Evolutionary conservation across 208 protist genomes (phyloP).

Genomic region (Naegleria fowleri): DNA sequence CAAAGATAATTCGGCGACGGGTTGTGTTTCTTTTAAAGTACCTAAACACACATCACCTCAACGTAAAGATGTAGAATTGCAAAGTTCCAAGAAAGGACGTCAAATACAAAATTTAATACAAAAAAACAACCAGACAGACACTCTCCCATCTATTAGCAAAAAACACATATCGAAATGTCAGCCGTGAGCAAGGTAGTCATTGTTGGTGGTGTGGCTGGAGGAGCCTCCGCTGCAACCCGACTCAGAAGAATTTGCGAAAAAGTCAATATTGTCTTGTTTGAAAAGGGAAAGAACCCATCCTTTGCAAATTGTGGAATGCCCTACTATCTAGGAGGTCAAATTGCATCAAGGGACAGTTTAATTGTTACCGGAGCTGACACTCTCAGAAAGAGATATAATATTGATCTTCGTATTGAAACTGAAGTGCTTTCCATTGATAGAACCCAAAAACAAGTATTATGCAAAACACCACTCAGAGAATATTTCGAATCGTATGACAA

Average conservation of each 20-base stretch:
- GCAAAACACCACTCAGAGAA: neutral
- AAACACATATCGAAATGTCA: neutral
- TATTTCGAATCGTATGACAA: slow-evolving; percentile 44
- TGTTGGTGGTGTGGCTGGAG: slow-evolving; percentile 45
- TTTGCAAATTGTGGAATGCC: slow-evolving; percentile 54
- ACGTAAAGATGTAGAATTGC: no score
- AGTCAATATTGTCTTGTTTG: slow-evolving; percentile 42
- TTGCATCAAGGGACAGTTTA: slow-evolving; percentile 38
- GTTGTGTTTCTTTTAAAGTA: no score
- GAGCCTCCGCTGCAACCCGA: slow-evolving; percentile 38
- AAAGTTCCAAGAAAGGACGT: no score
- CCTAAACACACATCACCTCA: no score
- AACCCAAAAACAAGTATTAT: slow-evolving; percentile 35
- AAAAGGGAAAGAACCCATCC: slow-evolving; percentile 40
- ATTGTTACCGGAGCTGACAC: slow-evolving; percentile 29
- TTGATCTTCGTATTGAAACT: slow-evolving; percentile 43
- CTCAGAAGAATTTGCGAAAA: slow-evolving; percentile 40
- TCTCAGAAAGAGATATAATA: slow-evolving; percentile 37
- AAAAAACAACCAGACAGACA: no score
- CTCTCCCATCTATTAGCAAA: no score
- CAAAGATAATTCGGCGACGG: no score
- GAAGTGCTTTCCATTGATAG: slow-evolving; percentile 46
- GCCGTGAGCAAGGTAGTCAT: slow-evolving; percentile 20
- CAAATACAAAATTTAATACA: no score
- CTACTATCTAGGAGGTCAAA: slow-evolving; percentile 48